Conservation (phyloP, 2,329 filamentous ascomycete genomes). For the Trichocomaceae sp. region DNA sequence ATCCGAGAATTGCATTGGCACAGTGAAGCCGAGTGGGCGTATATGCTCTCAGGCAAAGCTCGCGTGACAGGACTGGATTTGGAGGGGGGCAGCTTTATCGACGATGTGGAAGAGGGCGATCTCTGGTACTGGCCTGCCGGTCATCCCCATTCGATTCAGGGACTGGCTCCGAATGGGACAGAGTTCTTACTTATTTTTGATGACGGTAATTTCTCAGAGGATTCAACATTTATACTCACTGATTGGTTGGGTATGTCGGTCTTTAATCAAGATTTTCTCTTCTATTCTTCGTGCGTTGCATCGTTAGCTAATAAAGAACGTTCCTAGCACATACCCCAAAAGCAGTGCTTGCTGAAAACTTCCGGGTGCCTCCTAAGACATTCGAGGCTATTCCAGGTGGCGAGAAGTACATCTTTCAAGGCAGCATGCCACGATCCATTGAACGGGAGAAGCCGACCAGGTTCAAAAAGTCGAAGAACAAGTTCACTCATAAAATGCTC, state of each 20-base stretch:
- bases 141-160: conserved; percentile 68
- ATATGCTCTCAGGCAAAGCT: conserved; percentile 63
- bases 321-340: conserved; percentile 62
- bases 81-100: conserved; percentile 67
- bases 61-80: conserved; percentile 67
- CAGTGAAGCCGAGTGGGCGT: conserved; percentile 67
- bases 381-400: conserved; percentile 58
- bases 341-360: conserved; percentile 66
- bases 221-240: conserved; percentile 65
- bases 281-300: too few species aligned
- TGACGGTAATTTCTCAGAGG: conserved; percentile 52
- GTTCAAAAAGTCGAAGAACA: conserved; percentile 61
- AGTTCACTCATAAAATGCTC: conserved; percentile 64
- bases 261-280: too few species aligned
- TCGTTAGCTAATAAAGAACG: too few species aligned
- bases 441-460: conserved; percentile 56
- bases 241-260: conserved; percentile 59
- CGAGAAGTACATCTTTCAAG: conserved; percentile 71
- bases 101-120: conserved; percentile 67
- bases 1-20: conserved; percentile 77
- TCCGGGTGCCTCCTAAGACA: conserved; percentile 60
- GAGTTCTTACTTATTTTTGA: conserved; percentile 59
- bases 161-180: conserved; percentile 56
- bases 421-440: conserved; percentile 56
- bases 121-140: conserved; percentile 74